Evolutionary conservation across 2,329 filamentous ascomycete genomes (phyloP), one percentile per base, ranked within the genome.

Genomic region (Mycosphaerella arachidis): DNA sequence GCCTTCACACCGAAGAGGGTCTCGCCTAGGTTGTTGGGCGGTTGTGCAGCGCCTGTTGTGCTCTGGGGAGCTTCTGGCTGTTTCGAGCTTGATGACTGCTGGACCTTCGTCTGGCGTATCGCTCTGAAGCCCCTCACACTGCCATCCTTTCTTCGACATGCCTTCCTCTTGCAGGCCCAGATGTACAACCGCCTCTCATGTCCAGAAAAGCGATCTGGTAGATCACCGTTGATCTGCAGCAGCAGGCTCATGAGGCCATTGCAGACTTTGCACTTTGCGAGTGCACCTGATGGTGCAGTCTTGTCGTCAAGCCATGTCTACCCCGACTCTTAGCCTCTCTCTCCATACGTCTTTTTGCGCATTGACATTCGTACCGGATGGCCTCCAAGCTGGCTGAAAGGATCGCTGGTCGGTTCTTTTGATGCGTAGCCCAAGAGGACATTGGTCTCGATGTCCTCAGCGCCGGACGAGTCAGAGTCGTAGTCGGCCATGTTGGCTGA

Each of bases 351-450:
- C 33, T 54, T 24, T 55, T 52, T 31, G 48, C n/a, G 57, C 48
- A n/a, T 37, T 52, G 29, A 31, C 52, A 6, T 51, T 78, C 87
- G 68, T 87, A 97, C 93, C 55, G 94, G 91, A 69, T 81, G 82
- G 57, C 94, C 94, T 66, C 94, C 94, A 10, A 99, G 80, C 67
- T 93, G 90, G 75, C 91, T 97, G 71, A 96, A 88, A 12, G 84
- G 83, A 74, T 99, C 93, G 64, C 91, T 87, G 57, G 87, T 88
- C 13, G 86, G 78, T 57, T 96, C 90, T 72, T 87, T 86, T 1
- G 90, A 89, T 3, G 91, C 90, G 74, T 96, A 99, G 4, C 94
- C 94, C 12, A 99, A 83, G 1, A 97, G 84, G 1, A 97, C 92
- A 66, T 89, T 91, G 6, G 94, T 97, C 74, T 91, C 88, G 18